Base-by-base conservation (phyloP, 2,329 filamentous ascomycete genomes). In the Calonectria leucothoes region DNA sequence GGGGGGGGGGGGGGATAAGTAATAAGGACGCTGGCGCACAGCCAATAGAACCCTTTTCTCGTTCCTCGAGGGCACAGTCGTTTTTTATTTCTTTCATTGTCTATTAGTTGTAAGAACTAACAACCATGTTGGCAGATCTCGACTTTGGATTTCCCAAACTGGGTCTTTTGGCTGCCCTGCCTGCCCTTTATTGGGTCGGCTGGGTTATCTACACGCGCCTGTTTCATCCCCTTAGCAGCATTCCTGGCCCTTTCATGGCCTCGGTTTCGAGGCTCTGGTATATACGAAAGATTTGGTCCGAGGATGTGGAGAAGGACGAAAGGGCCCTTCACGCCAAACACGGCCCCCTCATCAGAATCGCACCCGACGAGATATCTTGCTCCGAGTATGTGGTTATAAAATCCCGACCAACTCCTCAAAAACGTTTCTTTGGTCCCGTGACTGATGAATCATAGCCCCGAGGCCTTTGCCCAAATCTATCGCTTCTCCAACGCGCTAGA, bases 381-480 rank as follows among this genome's bases (percentile, higher is more conserved):
- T 42, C 59, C 14, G 55, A 59, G 55, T 59, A 59, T 14, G 55
- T 59, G n/a, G n/a, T 12, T 5, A 59, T 25, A 15, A 25, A 17
- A 35, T 20, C 20, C 55, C 20, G n/a, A 15, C 0, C 2, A 14
- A 23, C 11, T 15, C 2, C 23, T 37, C 20, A 25, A 15, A 25
- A 15, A 4, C 25, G 17, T 39, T 14, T 27, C 27, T 25, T 37
- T 25, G 23, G 5, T n/a, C 17, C 17, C 6, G 8, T 59, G 7
- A 14, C 6, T 59, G 12, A 59, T 11, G 6, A 59, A 39, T 39
- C 17, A 7, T 8, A 64, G 59, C 25, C 68, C 68, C 23, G 59
- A 70, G 37, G 68, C 68, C 20, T 55, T 70, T 29, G 64, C 35
- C 1, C 27, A 35, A n/a, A 70, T 70, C 6, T 70, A 70, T 27